Evolutionary conservation across 2,329 filamentous ascomycete species (phyloP).

Genomic region (Xylariomycetidae sp.): DNA sequence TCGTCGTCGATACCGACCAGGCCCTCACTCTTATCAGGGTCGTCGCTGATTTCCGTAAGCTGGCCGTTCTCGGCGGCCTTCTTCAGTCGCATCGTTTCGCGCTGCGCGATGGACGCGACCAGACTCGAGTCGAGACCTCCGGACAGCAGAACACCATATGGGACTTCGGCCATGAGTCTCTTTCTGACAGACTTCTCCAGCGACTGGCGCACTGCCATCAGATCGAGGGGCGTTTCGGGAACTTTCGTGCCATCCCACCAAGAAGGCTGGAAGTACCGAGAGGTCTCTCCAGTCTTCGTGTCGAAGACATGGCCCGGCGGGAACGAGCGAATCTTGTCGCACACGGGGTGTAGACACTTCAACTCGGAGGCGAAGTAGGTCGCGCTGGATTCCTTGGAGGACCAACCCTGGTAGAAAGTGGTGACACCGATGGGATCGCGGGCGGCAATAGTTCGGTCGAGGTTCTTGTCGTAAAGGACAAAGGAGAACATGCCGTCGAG

Average conservation of each 20-base stretch:
- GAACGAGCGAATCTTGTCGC: conserved; percentile 91
- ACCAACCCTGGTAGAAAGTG: conserved; percentile 93
- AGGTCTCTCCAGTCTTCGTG: conserved; percentile 79
- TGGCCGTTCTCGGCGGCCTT: conserved; percentile 46
- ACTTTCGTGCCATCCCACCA: conserved; percentile 85
- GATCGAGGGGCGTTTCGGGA: conserved; percentile 74
- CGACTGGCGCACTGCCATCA: conserved; percentile 72
- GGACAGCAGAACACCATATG: conserved; percentile 91
- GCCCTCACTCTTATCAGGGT: conserved; percentile 58
- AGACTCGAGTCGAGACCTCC: conserved; percentile 94
- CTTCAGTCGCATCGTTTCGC: conserved; percentile 77
- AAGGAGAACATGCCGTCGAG: conserved; percentile 99
- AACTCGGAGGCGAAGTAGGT: conserved; percentile 97
- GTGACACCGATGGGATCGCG: conserved; percentile 96
- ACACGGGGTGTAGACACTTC: conserved; percentile 87
- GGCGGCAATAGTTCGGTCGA: conserved; percentile 87
- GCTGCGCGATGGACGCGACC: conserved; percentile 90
- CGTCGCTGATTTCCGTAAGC: conserved; percentile 34
- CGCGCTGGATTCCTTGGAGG: conserved; percentile 72
- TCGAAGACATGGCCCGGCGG: conserved; percentile 95
- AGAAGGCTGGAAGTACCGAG: conserved; percentile 81
- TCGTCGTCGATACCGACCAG: conserved; percentile 93
- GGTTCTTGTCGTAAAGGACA: conserved; percentile 92
- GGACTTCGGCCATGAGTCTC: conserved; percentile 96
- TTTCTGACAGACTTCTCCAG: conserved; percentile 92